Conservation (phyloP, 352 stramenopile genomes). For the Globisporangium irregulare region DNA sequence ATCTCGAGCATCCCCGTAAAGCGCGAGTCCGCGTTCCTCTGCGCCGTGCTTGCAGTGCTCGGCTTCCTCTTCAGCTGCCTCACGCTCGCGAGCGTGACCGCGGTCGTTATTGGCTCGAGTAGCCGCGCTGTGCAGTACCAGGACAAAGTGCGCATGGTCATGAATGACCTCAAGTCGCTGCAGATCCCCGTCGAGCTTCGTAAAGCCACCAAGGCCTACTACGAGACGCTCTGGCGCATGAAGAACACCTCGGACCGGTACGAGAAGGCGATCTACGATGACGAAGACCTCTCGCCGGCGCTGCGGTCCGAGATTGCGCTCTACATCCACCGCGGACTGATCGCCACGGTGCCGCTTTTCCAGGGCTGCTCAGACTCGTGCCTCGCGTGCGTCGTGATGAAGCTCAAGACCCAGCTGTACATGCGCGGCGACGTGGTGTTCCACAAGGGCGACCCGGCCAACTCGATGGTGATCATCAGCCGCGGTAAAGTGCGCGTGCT, state of each 20-base stretch:
- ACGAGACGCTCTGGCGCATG: conserved; percentile 64
- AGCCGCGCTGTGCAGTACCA: conserved; percentile 58
- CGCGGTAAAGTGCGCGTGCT: conserved; percentile 64
- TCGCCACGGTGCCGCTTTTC: conserved; percentile 56
- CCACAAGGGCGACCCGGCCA: conserved; percentile 53
- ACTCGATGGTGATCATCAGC: conserved; percentile 66
- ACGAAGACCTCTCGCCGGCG: conserved; percentile 54
- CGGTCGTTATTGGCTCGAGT: conserved; percentile 41
- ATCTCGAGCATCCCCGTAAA: conserved; percentile 40
- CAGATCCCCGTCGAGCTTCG: conserved; percentile 50
- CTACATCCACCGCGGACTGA: conserved; percentile 53
- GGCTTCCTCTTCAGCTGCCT: conserved; percentile 54
- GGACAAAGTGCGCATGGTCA: conserved; percentile 56
- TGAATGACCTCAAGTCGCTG: conserved; percentile 63
- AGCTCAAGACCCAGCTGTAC: conserved; percentile 54
- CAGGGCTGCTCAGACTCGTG: conserved; percentile 56
- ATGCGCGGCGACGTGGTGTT: conserved; percentile 62
- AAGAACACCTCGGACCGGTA: conserved; percentile 68
- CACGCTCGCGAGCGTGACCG: conserved; percentile 49
- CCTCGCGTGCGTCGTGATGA: conserved; percentile 52
- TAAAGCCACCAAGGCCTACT: conserved; percentile 53
- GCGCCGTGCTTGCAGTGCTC: conserved; percentile 35
- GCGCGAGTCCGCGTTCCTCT: conserved; percentile 37
- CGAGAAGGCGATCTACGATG: conserved; percentile 67
- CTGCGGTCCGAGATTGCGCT: conserved; percentile 57